Evolutionary conservation across 768 basidiomycete genomes (phyloP).

Genomic region (Auriscalpium microsporum): DNA sequence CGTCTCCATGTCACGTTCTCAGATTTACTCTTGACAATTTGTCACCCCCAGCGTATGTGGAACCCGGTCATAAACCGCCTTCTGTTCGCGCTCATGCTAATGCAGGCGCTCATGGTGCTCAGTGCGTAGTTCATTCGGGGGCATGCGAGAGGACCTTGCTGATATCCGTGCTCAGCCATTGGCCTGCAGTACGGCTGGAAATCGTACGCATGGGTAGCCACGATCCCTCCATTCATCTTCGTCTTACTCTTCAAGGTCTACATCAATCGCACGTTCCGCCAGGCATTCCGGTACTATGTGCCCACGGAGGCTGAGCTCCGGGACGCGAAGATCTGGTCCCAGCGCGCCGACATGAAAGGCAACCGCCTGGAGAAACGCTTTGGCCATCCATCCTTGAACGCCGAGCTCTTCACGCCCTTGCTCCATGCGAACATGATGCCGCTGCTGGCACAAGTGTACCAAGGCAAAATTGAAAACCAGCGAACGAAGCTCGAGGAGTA

Average conservation of each 20-base stretch:
- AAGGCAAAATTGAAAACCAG: constrained; percentile 57
- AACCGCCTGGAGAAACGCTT: constrained; percentile 84
- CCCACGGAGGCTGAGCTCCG: constrained; percentile 75
- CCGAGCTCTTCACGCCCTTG: constrained; percentile 84
- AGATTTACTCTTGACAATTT: neutral
- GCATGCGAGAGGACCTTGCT: constrained; percentile 8
- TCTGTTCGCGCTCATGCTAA: constrained; percentile 66
- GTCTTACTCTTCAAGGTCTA: constrained; percentile 80
- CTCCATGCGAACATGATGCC: constrained; percentile 81
- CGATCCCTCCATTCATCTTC: constrained; percentile 80
- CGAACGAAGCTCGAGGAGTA: constrained; percentile 68
- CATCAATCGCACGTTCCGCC: constrained; percentile 58
- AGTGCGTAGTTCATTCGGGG: constrained; percentile 44
- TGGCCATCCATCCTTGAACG: constrained; percentile 86
- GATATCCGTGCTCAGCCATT: constrained; percentile 45
- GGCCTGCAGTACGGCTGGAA: constrained; percentile 69
- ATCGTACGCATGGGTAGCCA: constrained; percentile 72
- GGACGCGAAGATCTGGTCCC: constrained; percentile 66
- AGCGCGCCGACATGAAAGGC: constrained; percentile 61
- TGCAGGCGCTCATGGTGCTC: constrained; percentile 81
- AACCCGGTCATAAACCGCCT: constrained; percentile 90
- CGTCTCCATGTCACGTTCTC: constrained; percentile 23
- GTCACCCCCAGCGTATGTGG: constrained; percentile 65
- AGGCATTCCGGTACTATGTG: constrained; percentile 73
- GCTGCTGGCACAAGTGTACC: constrained; percentile 65